Evolutionary conservation across 768 basidiomycete genomes (phyloP), one percentile per base, ranked within the genome.

Genomic region (Mycena metata): DNA sequence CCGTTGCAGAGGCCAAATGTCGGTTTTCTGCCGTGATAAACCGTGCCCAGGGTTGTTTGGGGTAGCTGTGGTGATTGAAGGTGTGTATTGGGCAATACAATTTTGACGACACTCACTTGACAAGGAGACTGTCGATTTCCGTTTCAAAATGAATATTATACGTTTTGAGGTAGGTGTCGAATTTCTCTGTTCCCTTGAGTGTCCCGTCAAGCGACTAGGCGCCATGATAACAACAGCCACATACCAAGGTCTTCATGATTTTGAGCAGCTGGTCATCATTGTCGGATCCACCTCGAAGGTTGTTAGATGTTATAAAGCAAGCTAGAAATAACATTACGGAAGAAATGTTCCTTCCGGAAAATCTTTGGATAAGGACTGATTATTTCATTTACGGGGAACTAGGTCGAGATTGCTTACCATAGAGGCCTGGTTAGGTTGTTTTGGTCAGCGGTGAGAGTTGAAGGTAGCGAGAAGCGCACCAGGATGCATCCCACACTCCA

Each of bases 401-500:
- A 47, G 39, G 46, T n/a, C 13, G 24, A 24, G 36, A 1, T 23
- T 30, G 75, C 86, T 69, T 60, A 91, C 90, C 90, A 92, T 91
- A 36, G 88, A 86, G 5, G 90, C 91, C n/a, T n/a, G n/a, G n/a
- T n/a, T n/a, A n/a, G n/a, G n/a, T n/a, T n/a, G n/a, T n/a, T n/a
- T n/a, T n/a, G n/a, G n/a, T n/a, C n/a, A n/a, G n/a, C n/a, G n/a
- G n/a, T n/a, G n/a, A n/a, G n/a, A n/a, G n/a, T n/a, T n/a, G n/a
- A n/a, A n/a, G n/a, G n/a, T n/a, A n/a, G n/a, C n/a, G n/a, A n/a
- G n/a, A n/a, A n/a, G n/a, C n/a, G n/a, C n/a, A n/a, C n/a, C 66
- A 90, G 86, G 87, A 91, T 92, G 77, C 91, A 91, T 19, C 91
- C 91, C 63, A 90, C 79, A 77, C 87, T 88, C 91, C 91, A 92